phyloP scores from a whole-genome alignment of 2,329 filamentous ascomycete genomes.

The Fusarium chaquense region DNA sequence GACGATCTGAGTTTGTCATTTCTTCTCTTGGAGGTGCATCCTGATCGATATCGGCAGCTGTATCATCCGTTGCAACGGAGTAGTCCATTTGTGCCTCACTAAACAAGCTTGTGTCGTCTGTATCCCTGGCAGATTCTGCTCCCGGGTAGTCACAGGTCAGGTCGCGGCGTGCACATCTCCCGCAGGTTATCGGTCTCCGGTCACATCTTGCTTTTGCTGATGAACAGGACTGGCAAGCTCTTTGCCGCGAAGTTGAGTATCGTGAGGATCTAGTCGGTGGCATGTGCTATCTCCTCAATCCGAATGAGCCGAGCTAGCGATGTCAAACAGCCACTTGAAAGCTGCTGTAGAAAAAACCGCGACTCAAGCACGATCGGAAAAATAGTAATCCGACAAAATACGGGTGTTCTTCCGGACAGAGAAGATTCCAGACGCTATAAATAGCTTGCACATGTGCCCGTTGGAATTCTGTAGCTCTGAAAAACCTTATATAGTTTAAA shows the following conservation, averaged over 20 bases:
- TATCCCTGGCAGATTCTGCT: not conserved
- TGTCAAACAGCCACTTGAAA: too few species aligned
- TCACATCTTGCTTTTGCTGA: not conserved
- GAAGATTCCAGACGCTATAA: too few species aligned
- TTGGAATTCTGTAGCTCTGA: too few species aligned
- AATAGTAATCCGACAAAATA: too few species aligned
- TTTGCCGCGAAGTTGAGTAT: not conserved
- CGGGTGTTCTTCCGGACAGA: too few species aligned
- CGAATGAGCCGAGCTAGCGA: too few species aligned
- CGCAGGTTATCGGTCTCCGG: not conserved
- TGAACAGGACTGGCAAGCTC: not conserved
- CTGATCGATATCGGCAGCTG: not conserved
- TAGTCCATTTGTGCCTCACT: not conserved
- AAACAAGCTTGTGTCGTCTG: not conserved
- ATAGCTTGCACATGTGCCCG: too few species aligned
- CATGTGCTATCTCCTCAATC: not conserved
- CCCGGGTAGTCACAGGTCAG: accelerated
- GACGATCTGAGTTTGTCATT: not conserved
- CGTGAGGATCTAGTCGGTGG: not conserved
- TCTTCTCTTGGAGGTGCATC: not conserved
- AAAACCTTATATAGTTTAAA: too few species aligned
- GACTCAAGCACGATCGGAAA: too few species aligned
- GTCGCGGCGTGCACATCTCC: not conserved
- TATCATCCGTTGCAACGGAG: not conserved
- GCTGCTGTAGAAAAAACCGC: too few species aligned